Percentiles rank a stretch among this genome's conserved stretches.
Conservation (phyloP, 495 filamentous ascomycete species). For the Tuber calosporum region DNA sequence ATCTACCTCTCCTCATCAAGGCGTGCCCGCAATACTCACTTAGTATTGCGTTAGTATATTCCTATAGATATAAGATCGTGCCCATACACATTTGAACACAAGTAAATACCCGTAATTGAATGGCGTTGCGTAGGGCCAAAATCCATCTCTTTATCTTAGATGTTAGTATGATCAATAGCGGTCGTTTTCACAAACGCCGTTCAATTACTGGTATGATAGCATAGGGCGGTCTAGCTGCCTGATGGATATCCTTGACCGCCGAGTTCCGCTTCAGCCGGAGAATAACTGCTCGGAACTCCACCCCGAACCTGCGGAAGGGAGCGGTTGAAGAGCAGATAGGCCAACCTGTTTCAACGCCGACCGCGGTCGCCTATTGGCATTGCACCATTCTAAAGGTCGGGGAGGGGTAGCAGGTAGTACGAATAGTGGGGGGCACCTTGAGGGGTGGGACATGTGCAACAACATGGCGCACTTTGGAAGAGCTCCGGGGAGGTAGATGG, state of each 20-base stretch:
- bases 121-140: too few species aligned
- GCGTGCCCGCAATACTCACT: too few species aligned
- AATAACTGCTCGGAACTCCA: constrained; percentile 6
- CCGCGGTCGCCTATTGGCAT: neutral
- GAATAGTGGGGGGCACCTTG: neutral
- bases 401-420: neutral
- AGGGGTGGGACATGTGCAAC: neutral
- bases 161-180: too few species aligned
- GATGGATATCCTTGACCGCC: neutral
- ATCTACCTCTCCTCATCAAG: too few species aligned
- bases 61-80: too few species aligned
- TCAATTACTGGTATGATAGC: neutral
- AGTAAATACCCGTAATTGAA: too few species aligned
- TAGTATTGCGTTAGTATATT: too few species aligned
- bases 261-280: neutral
- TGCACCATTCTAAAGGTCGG: neutral
- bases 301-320: neutral
- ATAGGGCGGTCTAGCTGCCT: too few species aligned
- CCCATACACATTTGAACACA: too few species aligned
- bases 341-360: neutral
- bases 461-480: neutral
- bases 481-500: neutral
- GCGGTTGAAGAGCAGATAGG: neutral
- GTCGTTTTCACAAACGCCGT: too few species aligned
- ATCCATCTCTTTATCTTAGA: too few species aligned